phyloP scores from a whole-genome alignment of 208 protist species.

The Tetramitus jugosus region DNA sequence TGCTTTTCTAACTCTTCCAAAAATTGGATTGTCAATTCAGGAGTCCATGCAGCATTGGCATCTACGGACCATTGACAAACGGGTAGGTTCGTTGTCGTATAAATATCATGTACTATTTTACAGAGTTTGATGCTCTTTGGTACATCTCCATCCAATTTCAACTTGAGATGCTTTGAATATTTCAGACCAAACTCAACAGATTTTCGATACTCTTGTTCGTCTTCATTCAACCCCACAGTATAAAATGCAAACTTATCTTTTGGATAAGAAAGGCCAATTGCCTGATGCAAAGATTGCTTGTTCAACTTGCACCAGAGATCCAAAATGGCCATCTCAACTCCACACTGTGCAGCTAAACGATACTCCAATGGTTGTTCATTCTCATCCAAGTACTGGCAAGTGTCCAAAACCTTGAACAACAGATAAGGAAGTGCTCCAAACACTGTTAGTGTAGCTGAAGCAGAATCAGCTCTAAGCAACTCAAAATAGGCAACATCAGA shows the following conservation, averaged over 20 bases:
- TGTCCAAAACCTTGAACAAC: background rate
- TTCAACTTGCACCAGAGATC: background rate
- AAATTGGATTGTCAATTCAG: no score
- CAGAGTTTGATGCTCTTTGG: background rate
- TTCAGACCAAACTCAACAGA: background rate
- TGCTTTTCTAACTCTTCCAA: no score
- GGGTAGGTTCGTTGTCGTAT: background rate
- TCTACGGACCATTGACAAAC: slow-evolving; percentile 14
- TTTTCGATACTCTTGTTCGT: slow-evolving; percentile 1
- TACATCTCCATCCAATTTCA: slow-evolving; percentile 13
- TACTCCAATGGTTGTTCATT: background rate
- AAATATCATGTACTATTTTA: background rate
- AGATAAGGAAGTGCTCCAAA: no score
- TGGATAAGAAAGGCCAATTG: background rate
- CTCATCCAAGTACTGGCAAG: background rate
- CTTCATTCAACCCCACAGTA: slow-evolving; percentile 11
- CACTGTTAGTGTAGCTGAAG: no score
- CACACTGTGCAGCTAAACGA: background rate
- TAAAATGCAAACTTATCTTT: slow-evolving; percentile 18
- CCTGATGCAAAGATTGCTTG: background rate
- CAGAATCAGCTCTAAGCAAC: background rate
- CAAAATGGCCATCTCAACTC: slow-evolving; percentile 24
- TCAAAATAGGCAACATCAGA: background rate
- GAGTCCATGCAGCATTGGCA: slow-evolving; percentile 28
- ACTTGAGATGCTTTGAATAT: slow-evolving; percentile 20